phyloP scores from a whole-genome alignment of 352 stramenopile genomes.

The Phytophthora litchii region DNA sequence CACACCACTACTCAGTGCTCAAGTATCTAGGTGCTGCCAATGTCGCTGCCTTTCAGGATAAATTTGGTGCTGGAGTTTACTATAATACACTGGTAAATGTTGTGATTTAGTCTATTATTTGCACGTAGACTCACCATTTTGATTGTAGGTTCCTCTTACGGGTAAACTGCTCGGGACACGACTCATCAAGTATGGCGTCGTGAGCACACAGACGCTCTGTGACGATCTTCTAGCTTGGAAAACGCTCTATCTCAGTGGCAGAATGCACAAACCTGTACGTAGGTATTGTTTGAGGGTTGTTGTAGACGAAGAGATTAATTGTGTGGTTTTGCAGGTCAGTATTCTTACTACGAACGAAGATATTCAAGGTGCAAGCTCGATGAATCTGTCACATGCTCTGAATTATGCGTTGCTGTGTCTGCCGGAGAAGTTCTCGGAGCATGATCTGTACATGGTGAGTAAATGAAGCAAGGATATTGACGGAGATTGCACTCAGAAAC shows the following conservation, averaged over 20 bases:
- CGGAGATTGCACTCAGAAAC: neutral
- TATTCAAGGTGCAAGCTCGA: conserved; percentile 55
- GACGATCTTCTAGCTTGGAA: conserved; percentile 81
- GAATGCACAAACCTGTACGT: conserved; percentile 88
- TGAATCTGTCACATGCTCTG: conserved; percentile 77
- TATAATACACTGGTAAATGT: conserved; percentile 82
- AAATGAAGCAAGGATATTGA: neutral
- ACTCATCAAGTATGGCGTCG: conserved; percentile 91
- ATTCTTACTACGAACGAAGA: conserved; percentile 54
- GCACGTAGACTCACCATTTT: conserved; percentile 1
- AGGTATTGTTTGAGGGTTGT: neutral
- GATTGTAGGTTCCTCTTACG: conserved; percentile 53
- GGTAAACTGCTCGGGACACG: conserved; percentile 63
- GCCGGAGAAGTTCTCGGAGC: conserved; percentile 81
- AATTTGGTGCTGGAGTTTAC: conserved; percentile 81
- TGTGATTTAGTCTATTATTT: neutral
- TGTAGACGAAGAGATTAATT: conserved; percentile 6
- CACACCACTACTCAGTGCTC: conserved; percentile 83
- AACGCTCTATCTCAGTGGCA: conserved; percentile 86
- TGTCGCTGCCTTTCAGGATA: conserved; percentile 72
- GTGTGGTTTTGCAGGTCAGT: conserved; percentile 48
- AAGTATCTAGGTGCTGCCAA: conserved; percentile 64
- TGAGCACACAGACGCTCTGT: conserved; percentile 80
- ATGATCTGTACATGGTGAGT: conserved; percentile 83
- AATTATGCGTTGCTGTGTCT: conserved; percentile 78